A percentile compares a stretch with the other conserved stretches of the same genome.
phyloP scores from a whole-genome alignment of 140 eudicot genomes.

The Anethum foeniculum region DNA sequence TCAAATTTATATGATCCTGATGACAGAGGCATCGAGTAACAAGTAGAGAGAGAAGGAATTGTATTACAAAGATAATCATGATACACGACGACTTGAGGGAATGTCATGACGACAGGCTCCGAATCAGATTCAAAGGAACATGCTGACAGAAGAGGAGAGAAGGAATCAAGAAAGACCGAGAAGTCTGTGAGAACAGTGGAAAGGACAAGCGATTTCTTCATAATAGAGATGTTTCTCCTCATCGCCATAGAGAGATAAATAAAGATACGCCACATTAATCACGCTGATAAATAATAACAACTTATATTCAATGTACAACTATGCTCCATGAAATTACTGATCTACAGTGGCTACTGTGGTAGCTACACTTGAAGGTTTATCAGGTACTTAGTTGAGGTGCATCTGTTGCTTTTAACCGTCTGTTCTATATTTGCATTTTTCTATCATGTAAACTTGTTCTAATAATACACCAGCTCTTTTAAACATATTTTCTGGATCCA shows the following conservation, averaged over 20 bases:
- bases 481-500: neutral
- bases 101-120: slow-evolving; percentile 36
- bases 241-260: slow-evolving; percentile 26
- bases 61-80: slow-evolving; percentile 19
- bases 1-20: slow-evolving; percentile 27
- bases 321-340: too few species aligned
- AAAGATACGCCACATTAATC: slow-evolving; percentile 40
- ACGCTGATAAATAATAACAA: slow-evolving; percentile 10
- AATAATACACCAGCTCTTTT: neutral
- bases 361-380: too few species aligned
- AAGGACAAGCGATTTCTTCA: slow-evolving; percentile 22
- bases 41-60: slow-evolving; percentile 9
- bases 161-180: slow-evolving; percentile 40
- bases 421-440: too few species aligned
- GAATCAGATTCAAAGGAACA: slow-evolving; percentile 24
- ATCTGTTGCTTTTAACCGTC: too few species aligned
- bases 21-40: slow-evolving; percentile 21
- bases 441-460: too few species aligned
- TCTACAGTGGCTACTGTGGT: too few species aligned
- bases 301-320: too few species aligned
- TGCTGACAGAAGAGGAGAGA: slow-evolving; percentile 35
- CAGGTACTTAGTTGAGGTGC: too few species aligned
- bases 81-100: slow-evolving; percentile 23
- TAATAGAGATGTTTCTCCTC: slow-evolving; percentile 25
- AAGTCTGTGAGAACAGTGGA: slow-evolving; percentile 27